Conservation (phyloP, 129 eudicot species). For the Heracleum sosnowskyi region DNA sequence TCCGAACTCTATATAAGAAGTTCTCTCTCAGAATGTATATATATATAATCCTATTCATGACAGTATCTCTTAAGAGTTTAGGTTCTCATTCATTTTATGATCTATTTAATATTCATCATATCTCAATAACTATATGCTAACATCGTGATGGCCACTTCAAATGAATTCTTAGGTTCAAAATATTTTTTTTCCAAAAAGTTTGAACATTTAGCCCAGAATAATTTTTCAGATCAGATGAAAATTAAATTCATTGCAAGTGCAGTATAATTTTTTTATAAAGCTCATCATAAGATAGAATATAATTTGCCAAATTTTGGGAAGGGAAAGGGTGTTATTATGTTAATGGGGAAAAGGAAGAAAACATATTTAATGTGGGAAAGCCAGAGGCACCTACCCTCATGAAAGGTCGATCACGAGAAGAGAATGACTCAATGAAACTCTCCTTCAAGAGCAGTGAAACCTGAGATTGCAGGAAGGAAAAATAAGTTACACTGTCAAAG, state of each 20-base stretch:
- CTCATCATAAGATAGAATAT: background rate
- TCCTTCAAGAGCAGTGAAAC: conserved; percentile 93
- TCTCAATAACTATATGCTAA: background rate
- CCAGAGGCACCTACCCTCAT: conserved; percentile 55
- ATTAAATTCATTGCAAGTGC: background rate
- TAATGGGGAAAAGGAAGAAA: background rate
- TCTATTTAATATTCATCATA: background rate
- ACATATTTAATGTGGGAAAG: conserved; percentile 10
- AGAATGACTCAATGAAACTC: conserved; percentile 97
- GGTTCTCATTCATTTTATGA: background rate
- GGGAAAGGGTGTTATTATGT: background rate
- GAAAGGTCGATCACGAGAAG: conserved; percentile 82
- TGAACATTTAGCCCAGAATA: background rate
- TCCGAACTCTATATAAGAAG: too few species aligned
- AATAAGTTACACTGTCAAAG: background rate
- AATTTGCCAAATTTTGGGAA: background rate
- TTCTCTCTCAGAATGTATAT: too few species aligned
- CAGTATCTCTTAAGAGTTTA: background rate
- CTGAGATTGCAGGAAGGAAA: conserved; percentile 26
- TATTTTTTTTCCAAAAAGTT: too few species aligned
- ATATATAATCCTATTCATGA: background rate
- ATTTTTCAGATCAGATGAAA: background rate
- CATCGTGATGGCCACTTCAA: background rate
- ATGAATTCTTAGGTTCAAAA: too few species aligned
- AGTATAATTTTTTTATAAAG: too few species aligned